A percentile compares a stretch with the other conserved stretches of the same genome.
phyloP scores from a whole-genome alignment of 2,329 filamentous ascomycete species.

The Endothia cerciana region DNA sequence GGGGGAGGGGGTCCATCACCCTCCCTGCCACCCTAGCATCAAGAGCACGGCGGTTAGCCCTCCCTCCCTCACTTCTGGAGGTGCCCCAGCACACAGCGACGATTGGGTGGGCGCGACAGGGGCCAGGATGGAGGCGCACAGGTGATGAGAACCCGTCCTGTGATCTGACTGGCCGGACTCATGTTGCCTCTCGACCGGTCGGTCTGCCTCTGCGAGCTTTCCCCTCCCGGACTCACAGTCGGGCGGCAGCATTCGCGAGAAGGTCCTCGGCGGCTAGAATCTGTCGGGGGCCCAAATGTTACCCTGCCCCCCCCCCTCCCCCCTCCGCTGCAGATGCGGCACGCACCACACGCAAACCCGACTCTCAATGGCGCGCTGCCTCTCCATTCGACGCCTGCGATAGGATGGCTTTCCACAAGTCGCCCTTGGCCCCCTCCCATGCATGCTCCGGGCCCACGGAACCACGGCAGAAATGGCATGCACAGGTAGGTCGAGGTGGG shows the following conservation, averaged over 20 bases:
- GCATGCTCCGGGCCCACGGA: slow-evolving; percentile 10
- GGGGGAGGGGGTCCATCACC: background rate
- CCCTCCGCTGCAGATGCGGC: background rate
- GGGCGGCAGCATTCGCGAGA: background rate
- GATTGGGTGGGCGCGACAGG: slow-evolving; percentile 24
- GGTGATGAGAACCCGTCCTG: slow-evolving; percentile 1
- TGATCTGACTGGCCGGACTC: slow-evolving; percentile 14
- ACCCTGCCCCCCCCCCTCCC: background rate
- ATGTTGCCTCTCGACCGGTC: slow-evolving; percentile 14
- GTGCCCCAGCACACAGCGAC: background rate
- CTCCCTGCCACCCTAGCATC: background rate
- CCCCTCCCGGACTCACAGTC: too few relatives aligned
- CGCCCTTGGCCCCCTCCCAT: background rate
- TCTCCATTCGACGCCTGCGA: background rate
- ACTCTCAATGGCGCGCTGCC: slow-evolving; percentile 1
- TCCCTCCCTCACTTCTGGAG: slow-evolving; percentile 17
- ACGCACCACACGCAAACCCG: background rate
- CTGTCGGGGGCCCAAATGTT: background rate
- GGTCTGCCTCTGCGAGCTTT: background rate
- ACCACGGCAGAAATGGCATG: background rate
- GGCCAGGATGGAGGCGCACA: slow-evolving; percentile 22
- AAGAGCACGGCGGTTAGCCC: slow-evolving; percentile 18
- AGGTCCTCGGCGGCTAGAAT: background rate
- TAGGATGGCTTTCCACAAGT: background rate
- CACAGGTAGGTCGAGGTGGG: slow-evolving; percentile 15